Base-by-base conservation (phyloP, 2,329 filamentous ascomycete genomes). In the Colletotrichum acutatum region DNA sequence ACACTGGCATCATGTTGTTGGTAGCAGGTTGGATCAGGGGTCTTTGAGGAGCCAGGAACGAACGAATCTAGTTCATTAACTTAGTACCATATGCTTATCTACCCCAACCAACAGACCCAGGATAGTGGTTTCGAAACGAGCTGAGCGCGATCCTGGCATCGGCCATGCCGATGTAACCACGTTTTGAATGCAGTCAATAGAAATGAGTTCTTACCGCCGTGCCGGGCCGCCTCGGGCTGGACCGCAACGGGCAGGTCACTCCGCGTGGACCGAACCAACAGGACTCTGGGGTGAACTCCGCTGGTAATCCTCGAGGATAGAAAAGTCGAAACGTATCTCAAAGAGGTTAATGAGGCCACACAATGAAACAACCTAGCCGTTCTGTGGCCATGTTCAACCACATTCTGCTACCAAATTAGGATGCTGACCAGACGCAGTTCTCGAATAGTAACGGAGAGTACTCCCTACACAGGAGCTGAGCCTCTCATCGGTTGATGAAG, bases 1-100 rank as follows among this genome's bases (percentile, higher is more conserved):
- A 2, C 8, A 14, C 26, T 62, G 12, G 22, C n/a, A n/a, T 5
- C 28, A 24, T 30, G 11, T 19, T 49, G 37, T 62, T 61, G 59
- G 59, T 62, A 62, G 37, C 59, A 62, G 59, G 28, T 32, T 62
- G n/a, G 37, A 62, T 24, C n/a, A 49, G 59, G 37, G 59, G 26
- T 26, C 19, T 32, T 5, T 12, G 1, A 62, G 26, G 16, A 49
- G 19, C 59, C 26, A 49, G 12, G 59, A 49, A 19, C 59, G 37
- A 9, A 22, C 59, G 37, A 49, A 62, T 49, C 24, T 16, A 12
- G 7, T 30, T 28, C 24, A 5, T 37, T 11, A 5, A 30, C 28
- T 22, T 30, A 26, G n/a, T n/a, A n/a, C n/a, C 52, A 12, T 28
- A 14, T 26, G 24, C 42, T 57, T 57, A 49, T 34, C 52, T 56